phyloP scores from a whole-genome alignment of 441 rosid species.

The Erodium moschatum region DNA sequence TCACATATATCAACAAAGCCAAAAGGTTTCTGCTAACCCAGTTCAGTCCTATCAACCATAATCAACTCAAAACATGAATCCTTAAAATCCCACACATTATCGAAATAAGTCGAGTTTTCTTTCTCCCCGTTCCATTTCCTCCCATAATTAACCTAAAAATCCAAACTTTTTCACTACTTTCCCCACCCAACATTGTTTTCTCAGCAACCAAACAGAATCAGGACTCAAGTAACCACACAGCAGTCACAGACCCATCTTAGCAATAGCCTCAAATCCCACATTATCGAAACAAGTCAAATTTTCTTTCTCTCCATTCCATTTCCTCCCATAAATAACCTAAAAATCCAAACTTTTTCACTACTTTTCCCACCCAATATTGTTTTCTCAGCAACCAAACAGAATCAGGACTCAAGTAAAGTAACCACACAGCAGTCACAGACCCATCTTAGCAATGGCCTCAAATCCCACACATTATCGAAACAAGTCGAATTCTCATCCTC shows the following conservation, averaged over 20 bases:
- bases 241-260: no score
- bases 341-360: no score
- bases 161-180: not conserved
- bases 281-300: no score
- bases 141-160: not conserved
- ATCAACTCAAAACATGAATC: not conserved
- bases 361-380: no score
- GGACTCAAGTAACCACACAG: not conserved
- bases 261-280: no score
- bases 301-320: no score
- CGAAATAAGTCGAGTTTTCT: not conserved
- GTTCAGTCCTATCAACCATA: no score
- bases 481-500: not conserved
- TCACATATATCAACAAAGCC: no score
- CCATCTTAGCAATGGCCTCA: not conserved
- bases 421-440: not conserved
- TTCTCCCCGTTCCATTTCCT: not conserved
- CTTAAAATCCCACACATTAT: not conserved
- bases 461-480: not conserved
- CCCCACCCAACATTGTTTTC: not conserved
- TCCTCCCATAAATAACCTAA: no score
- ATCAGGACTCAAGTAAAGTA: not conserved
- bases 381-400: slow-evolving; percentile 1
- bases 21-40: no score
- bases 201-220: not conserved